phyloP scores from a whole-genome alignment of 176 grass and related monocot genomes.

The Metroxylon sagu region DNA sequence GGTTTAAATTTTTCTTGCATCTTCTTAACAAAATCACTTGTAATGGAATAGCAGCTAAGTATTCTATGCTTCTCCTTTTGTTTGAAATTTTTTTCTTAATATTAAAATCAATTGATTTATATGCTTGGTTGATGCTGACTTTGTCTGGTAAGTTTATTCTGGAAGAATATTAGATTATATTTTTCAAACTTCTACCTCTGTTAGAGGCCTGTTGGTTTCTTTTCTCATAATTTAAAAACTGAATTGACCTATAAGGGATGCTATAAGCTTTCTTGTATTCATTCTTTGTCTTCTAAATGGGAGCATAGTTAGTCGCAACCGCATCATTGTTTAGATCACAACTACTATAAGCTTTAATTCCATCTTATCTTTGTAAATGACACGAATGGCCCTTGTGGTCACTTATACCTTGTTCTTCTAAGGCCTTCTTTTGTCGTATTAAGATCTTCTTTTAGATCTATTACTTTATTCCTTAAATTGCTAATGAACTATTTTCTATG shows the following conservation, averaged over 20 bases:
- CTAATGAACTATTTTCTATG: conserved; percentile 37
- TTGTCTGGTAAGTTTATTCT: conserved; percentile 30
- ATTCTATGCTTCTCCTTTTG: conserved; percentile 44
- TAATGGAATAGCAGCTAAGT: conserved; percentile 44
- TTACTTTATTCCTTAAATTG: conserved; percentile 33
- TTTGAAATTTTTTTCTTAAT: conserved; percentile 39
- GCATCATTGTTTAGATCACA: too few species aligned
- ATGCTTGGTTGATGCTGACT: conserved; percentile 17
- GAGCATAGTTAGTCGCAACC: conserved; percentile 25
- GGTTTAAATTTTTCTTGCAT: too few species aligned
- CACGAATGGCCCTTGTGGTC: conserved; percentile 25
- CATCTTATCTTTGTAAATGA: conserved; percentile 53
- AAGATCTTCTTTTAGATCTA: conserved; percentile 29
- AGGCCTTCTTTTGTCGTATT: conserved; percentile 41
- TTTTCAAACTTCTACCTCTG: conserved; percentile 33
- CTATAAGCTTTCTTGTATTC: conserved; percentile 11
- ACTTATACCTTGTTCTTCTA: conserved; percentile 36
- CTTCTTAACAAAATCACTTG: too few species aligned
- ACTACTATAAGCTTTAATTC: conserved; percentile 21
- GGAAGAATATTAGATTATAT: conserved; percentile 26
- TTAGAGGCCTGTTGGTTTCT: conserved; percentile 35
- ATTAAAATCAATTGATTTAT: conserved; percentile 41
- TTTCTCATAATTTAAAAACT: conserved; percentile 31
- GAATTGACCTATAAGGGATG: conserved; percentile 29
- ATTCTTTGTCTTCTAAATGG: conserved; percentile 45